Evolutionary conservation across 768 basidiomycete genomes (phyloP).

Genomic region (Amanita inopinata): DNA sequence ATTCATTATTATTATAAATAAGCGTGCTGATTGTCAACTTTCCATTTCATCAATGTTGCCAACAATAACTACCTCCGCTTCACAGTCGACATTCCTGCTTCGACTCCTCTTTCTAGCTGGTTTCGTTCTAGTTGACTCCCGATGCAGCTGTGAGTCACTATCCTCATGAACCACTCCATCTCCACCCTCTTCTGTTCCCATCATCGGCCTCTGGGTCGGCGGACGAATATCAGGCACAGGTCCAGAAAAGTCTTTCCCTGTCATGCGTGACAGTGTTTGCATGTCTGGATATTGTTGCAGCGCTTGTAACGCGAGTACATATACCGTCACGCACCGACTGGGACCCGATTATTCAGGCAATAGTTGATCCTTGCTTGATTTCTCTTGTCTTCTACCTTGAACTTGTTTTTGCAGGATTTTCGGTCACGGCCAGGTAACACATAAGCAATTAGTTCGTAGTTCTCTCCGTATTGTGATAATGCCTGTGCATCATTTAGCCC

Average conservation of each 20-base stretch:
- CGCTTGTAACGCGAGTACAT: neutral
- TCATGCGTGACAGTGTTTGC: conserved; percentile 64
- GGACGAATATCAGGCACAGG: conserved; percentile 60
- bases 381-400: conserved; percentile 81
- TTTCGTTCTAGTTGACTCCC: conserved; percentile 13
- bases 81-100: conserved; percentile 12
- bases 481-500: conserved; percentile 42
- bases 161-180: conserved; percentile 12
- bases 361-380: conserved; percentile 68
- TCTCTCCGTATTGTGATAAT: conserved; percentile 83
- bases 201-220: conserved; percentile 24
- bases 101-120: conserved; percentile 20
- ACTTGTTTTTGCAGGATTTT: conserved; percentile 88
- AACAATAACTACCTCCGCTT: conserved; percentile 28
- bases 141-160: conserved; percentile 7
- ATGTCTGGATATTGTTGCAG: conserved; percentile 41
- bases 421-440: conserved; percentile 79
- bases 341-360: conserved; percentile 64
- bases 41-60: conserved; percentile 14
- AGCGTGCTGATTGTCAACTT: too few relatives aligned
- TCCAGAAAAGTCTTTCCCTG: conserved; percentile 79
- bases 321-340: conserved; percentile 50
- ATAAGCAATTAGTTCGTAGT: conserved; percentile 86
- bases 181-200: conserved; percentile 12
- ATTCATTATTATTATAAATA: too few relatives aligned